A percentile compares a stretch with the other conserved stretches of the same genome.
Evolutionary conservation across 1,284 basidiomycete genomes (phyloP).

Genomic region (Ganoderma multipileum): DNA sequence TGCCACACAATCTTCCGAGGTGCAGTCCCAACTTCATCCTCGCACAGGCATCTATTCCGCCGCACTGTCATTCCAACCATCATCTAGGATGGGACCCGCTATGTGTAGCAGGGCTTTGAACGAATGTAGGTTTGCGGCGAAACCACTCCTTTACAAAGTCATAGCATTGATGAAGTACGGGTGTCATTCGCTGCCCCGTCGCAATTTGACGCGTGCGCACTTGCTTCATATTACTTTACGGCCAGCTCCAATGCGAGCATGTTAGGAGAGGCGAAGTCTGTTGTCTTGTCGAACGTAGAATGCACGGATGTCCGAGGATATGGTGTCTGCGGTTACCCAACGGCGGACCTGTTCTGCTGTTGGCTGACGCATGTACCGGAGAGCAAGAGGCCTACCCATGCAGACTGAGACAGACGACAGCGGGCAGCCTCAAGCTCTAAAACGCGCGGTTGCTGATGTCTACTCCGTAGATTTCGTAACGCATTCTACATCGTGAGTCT

Average conservation of each 20-base stretch:
- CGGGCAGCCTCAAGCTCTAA: constrained; percentile 3
- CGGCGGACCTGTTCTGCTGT: background rate
- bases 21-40: background rate
- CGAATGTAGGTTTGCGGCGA: background rate
- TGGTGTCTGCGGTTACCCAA: constrained; percentile 8
- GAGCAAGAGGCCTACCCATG: constrained; percentile 5
- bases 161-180: constrained; percentile 19
- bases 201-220: constrained; percentile 1
- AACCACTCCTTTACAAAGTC: constrained; percentile 10
- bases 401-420: constrained; percentile 18
- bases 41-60: constrained; percentile 1
- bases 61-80: constrained; percentile 1
- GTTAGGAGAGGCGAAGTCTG: constrained; percentile 9
- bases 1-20: constrained; percentile 12
- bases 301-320: constrained; percentile 26
- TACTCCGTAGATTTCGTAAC: constrained; percentile 8
- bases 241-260: constrained; percentile 2
- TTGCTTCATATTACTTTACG: constrained; percentile 5
- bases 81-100: constrained; percentile 4
- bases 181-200: constrained; percentile 17
- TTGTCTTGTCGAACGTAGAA: constrained; percentile 1
- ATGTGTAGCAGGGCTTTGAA: background rate
- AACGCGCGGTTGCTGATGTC: constrained; percentile 9
- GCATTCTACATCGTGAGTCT: background rate
- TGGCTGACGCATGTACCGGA: constrained; percentile 14